Base-by-base conservation (phyloP, 1,284 basidiomycete species). In the Microbotryomycetes sp. region DNA sequence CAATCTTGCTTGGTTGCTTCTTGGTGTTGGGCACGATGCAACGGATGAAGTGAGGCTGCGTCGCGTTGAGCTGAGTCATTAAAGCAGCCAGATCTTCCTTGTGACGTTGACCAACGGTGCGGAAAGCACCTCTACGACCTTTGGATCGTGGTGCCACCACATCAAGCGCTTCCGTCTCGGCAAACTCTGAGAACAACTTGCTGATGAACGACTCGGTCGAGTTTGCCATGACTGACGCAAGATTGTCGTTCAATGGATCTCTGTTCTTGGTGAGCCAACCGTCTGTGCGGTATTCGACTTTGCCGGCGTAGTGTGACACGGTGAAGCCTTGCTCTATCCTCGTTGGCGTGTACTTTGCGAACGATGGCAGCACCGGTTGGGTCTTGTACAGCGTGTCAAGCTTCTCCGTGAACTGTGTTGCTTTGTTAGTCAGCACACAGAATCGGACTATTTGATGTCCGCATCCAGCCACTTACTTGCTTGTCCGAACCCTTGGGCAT, bases 211-310 rank as follows among this genome's bases (percentile, higher is more conserved):
- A 83, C 70, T 97, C 87, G 2, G 84, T 82, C 2, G 94, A 96
- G 16, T 83, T 81, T 1, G 91, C 86, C 26, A 98, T 81, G 46
- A 98, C 86, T 19, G 91, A 85, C 0, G 91, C 91, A 47, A 98
- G 82, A 73, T 97, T 94, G 74, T 97, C 93, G 76, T 98, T 97
- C 66, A 99, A 80, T 0, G 96, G 96, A 73, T 99, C 96, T 78
- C 97, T 97, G 82, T 99, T 99, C 85, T 98, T 98, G 79, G 96
- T 92, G 65, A 99, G 80, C 96, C 96, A 99, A 9, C 92, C 89
- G 46, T 92, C 87, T 1, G 94, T 97, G 50, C 87, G 83, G 73
- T 99, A 99, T 73, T 97, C 93, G 72, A 99, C 96, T 64, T 87
- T 87, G 53, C 92, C 96, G 0, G 96, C 96, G 74, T 98, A 98